Evolutionary conservation across 2,329 filamentous ascomycete genomes (phyloP).

Genomic region (Talaromyces funiculosus): DNA sequence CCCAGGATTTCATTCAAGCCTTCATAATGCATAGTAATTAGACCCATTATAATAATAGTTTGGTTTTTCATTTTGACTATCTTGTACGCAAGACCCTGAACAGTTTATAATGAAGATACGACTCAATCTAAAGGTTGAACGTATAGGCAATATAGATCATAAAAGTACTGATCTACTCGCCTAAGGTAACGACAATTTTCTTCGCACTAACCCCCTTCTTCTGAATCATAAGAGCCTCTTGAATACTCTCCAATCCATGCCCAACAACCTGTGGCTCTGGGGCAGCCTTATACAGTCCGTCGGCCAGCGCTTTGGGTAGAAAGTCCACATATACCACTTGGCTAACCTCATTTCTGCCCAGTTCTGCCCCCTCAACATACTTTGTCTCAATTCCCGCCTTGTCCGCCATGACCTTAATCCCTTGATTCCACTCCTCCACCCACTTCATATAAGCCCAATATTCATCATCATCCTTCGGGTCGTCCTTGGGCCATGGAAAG

Average conservation of each 20-base stretch:
- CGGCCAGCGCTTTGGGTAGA: constrained; percentile 35
- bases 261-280: constrained; percentile 39
- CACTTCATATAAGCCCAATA: constrained; percentile 7
- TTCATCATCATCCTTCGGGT: too few relatives aligned
- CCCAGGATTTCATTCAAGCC: too few relatives aligned
- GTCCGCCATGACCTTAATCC: constrained; percentile 7
- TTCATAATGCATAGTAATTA: too few relatives aligned
- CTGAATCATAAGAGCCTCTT: constrained; percentile 36
- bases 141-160: too few relatives aligned
- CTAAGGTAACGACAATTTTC: constrained; percentile 43
- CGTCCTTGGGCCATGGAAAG: too few relatives aligned
- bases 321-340: constrained; percentile 26
- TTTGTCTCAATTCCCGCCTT: constrained; percentile 7
- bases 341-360: constrained; percentile 12
- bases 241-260: constrained; percentile 38
- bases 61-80: too few relatives aligned
- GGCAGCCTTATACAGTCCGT: constrained; percentile 33
- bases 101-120: too few relatives aligned
- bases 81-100: too few relatives aligned
- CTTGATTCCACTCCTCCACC: constrained; percentile 8
- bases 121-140: too few relatives aligned
- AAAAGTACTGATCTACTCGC: too few relatives aligned
- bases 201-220: constrained; percentile 40
- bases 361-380: too few relatives aligned
- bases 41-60: too few relatives aligned